Base-by-base conservation (phyloP, 73 alveolate species). In the Paramecium tetraurelia region DNA sequence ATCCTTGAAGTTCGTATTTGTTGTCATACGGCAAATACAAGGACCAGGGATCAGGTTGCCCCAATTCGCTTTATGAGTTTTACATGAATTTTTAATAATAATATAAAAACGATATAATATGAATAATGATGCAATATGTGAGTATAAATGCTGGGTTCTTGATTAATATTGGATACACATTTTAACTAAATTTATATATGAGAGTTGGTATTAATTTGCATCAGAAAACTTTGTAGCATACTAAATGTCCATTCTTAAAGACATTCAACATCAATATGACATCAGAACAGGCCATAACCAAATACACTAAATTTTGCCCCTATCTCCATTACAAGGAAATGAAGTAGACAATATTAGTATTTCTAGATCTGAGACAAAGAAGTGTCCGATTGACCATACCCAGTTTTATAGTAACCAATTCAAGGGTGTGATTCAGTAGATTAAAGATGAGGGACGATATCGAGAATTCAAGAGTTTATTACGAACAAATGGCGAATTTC, bases 391-490 rank as follows among this genome's bases (percentile, higher is more conserved):
- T 18, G 59, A 72, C 21, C 86, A 72, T 72, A 72, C 11, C 33
- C 14, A 72, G 20, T 72, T 72, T 38, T 93, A 93, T 83, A 94
- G 80, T 48, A 41, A 36, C 38, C 59, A 86, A 50, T 87, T 95
- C 86, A 44, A 68, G 21, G 86, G 70, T 10, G 85, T 95, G 35
- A 94, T 95, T 40, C 57, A 95, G 14, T 27, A 70, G 14, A 76
- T 95, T 10, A 92, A 94, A 75, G 85, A 93, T 58, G 97, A 95
- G 59, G 98, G 98, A 1, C 75, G 96, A 93, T 96, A 96, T 68
- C 72, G 98, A 80, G 95, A 70, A 20, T 96, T 96, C 84, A 92
- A 89, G 85, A 85, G 92, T 53, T 75, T 96, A 29, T 89, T 85
- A 57, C 84, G 97, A 43, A 86, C 94, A 20, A 44, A 46, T 16